phyloP scores from a whole-genome alignment of 1,284 basidiomycete species.

The Ustilago cynodontis region DNA sequence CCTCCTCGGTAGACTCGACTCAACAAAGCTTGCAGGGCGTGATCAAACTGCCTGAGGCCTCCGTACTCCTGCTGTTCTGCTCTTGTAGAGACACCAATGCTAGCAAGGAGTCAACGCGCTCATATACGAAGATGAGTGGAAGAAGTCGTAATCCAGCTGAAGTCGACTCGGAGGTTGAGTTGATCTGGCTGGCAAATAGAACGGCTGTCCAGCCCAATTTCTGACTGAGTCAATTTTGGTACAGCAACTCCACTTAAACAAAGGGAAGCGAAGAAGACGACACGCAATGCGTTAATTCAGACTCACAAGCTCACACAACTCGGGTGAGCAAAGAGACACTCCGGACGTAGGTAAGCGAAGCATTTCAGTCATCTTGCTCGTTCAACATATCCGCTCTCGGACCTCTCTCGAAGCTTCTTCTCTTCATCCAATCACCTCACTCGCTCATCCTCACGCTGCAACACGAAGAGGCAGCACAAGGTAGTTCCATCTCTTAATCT shows the following conservation, averaged over 20 bases:
- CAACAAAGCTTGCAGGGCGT: slow-evolving; percentile 1
- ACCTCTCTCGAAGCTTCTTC: background rate
- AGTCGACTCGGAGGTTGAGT: too few relatives aligned
- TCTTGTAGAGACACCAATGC: too few relatives aligned
- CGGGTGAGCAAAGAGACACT: slow-evolving; percentile 31
- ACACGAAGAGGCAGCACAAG: background rate
- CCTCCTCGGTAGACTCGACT: background rate
- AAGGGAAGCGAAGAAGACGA: slow-evolving; percentile 1
- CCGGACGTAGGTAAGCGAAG: slow-evolving; percentile 7
- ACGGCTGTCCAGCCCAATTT: slow-evolving; percentile 15
- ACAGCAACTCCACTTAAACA: background rate
- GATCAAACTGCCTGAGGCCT: background rate
- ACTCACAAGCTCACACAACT: background rate
- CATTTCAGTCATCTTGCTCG: slow-evolving; percentile 1
- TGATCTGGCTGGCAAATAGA: slow-evolving; percentile 21
- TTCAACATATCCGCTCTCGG: slow-evolving; percentile 16
- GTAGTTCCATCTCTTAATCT: background rate
- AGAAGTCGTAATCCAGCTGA: too few relatives aligned
- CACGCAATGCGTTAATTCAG: slow-evolving; percentile 18
- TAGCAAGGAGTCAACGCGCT: too few relatives aligned
- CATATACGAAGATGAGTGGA: too few relatives aligned
- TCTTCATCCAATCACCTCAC: background rate
- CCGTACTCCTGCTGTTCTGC: background rate
- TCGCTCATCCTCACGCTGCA: background rate
- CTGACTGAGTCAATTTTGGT: slow-evolving; percentile 3